phyloP scores from a whole-genome alignment of 495 filamentous ascomycete genomes.

The Cetradonia linearis region DNA sequence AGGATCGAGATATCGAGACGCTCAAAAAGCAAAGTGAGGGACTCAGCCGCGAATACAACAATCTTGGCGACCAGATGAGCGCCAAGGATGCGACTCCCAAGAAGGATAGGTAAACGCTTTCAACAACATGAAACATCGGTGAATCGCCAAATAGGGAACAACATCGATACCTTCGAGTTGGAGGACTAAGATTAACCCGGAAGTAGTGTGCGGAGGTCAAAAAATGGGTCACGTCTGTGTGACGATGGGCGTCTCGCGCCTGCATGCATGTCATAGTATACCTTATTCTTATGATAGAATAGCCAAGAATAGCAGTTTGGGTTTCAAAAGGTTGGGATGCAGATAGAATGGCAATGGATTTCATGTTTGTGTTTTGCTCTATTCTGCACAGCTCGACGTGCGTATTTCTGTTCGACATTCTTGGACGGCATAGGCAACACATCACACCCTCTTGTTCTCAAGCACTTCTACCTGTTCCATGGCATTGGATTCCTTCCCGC shows the following conservation, averaged over 20 bases:
- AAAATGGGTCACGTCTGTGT: neutral
- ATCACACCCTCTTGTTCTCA: neutral
- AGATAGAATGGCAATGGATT: neutral
- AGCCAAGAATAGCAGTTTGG: constrained; percentile 4
- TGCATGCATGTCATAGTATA: neutral
- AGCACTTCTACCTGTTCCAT: constrained; percentile 10
- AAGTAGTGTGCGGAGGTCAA: neutral
- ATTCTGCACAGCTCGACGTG: neutral
- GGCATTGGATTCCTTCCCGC: constrained; percentile 12
- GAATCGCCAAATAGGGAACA: neutral
- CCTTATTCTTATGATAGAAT: neutral
- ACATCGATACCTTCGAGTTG: neutral
- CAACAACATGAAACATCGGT: neutral
- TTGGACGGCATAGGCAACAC: neutral
- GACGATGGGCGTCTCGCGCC: constrained; percentile 3
- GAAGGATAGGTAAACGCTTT: constrained; percentile 52
- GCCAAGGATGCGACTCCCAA: constrained; percentile 45
- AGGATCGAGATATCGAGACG: constrained; percentile 64
- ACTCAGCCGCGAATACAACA: constrained; percentile 68
- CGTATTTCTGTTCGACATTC: neutral
- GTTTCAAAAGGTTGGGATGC: neutral
- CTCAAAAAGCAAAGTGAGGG: constrained; percentile 80
- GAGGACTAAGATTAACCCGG: neutral
- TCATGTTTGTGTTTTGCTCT: neutral
- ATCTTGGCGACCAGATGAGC: constrained; percentile 68